Evolutionary conservation across 2,329 filamentous ascomycete genomes (phyloP), one percentile per base, ranked within the genome.

Genomic region (Paecilomyces sp.): DNA sequence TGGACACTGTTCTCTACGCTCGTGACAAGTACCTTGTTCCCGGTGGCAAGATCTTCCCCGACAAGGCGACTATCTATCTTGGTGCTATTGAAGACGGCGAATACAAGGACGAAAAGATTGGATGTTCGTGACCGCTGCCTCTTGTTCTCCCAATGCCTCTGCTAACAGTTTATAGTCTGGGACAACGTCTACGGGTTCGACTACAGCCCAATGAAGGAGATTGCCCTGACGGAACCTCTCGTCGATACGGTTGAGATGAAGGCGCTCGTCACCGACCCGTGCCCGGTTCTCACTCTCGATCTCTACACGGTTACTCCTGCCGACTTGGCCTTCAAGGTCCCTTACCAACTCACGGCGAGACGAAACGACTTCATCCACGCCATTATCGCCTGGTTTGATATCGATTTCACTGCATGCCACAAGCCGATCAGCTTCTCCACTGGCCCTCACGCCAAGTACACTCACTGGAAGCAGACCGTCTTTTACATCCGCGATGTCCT

Each of bases 61-160:
- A 99, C 80, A 97, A 96, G 85, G 94, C 94, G 57, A 97, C 91
- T 69, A 96, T 99, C 75, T 97, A 92, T 79, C 87, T 96, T 76
- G 94, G 92, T 61, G 94, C 90, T 71, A 99, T 99, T 64, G 94
- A 99, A 81, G 94, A 99, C 72, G 94, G 94, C 66, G 94, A 99
- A 64, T 99, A 99, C 85, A 97, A 97, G 84, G 93, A 97, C 65
- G 94, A 99, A 82, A 99, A 99, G 85, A 99, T 99, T 72, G 93
- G 92, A 78, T 99, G 93, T 97, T 77, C 81, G 91, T 79, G 57
- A 28, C 28, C 15, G n/a, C 18, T 55, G n/a, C 31, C 55, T 33
- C 28, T 47, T 47, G 15, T 47, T 47, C n/a, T 11, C 31, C 8
- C 6, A 47, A 47, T 15, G n/a, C n/a, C 18, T 47, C 7, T 63